Evolutionary conservation across 1,284 basidiomycete genomes (phyloP).

Genomic region (Gymnopus androsaceus): DNA sequence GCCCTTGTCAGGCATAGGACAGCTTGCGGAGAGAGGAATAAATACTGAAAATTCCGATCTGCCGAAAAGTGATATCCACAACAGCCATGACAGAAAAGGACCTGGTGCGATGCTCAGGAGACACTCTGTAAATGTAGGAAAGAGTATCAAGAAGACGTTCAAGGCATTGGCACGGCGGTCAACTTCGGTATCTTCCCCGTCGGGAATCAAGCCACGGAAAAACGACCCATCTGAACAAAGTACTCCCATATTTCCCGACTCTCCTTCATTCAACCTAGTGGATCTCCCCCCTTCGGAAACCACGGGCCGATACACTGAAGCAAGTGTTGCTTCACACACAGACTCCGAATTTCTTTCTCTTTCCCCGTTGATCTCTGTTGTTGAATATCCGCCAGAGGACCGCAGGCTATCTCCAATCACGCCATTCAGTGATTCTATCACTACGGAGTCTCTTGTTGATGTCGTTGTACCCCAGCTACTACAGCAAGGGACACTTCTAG

Average conservation of each 20-base stretch:
- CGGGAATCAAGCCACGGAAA: neutral
- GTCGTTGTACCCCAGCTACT: constrained; percentile 8
- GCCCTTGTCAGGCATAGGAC: neutral
- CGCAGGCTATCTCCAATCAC: neutral
- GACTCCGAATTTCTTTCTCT: neutral
- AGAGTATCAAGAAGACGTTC: constrained; percentile 7
- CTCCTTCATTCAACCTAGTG: no score
- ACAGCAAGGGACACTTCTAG: constrained; percentile 47
- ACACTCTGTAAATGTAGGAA: constrained; percentile 7
- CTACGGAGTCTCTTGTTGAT: constrained; percentile 1
- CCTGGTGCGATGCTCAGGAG: neutral
- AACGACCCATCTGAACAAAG: neutral
- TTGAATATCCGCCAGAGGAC: neutral
- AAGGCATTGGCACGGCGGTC: constrained; percentile 4
- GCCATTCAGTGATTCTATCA: neutral
- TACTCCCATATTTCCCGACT: neutral
- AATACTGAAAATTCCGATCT: neutral
- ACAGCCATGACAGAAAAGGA: neutral
- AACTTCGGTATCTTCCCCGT: neutral
- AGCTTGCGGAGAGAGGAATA: neutral
- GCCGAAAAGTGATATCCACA: neutral
- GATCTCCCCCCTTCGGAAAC: no score
- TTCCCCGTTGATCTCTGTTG: neutral
- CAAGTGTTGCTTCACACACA: neutral
- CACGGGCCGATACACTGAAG: neutral